phyloP scores from a whole-genome alignment of 2,329 filamentous ascomycete species.

The Trichoderma koningii region DNA sequence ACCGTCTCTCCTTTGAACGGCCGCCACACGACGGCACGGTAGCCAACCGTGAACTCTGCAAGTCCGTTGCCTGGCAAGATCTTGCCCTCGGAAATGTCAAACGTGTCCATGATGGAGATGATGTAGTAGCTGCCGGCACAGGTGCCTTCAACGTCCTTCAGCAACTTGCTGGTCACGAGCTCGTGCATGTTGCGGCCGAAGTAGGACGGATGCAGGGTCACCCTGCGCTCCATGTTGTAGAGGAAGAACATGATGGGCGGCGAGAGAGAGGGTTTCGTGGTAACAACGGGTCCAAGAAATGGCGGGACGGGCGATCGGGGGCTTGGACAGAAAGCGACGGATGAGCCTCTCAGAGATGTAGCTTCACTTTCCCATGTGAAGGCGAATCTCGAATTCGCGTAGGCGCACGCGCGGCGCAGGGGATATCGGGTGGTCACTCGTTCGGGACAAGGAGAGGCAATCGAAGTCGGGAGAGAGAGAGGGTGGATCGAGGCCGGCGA shows the following conservation, averaged over 20 bases:
- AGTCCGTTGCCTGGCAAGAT: slow-evolving; percentile 89
- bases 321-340: neutral
- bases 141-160: slow-evolving; percentile 91
- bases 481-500: neutral
- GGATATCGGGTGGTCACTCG: neutral
- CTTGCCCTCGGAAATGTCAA: slow-evolving; percentile 89
- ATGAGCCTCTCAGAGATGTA: neutral
- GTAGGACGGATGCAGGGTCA: slow-evolving; percentile 94
- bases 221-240: slow-evolving; percentile 91
- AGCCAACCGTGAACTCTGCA: slow-evolving; percentile 92
- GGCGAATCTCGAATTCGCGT: neutral
- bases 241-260: slow-evolving; percentile 86
- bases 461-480: slow-evolving; percentile 13
- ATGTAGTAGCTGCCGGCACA: slow-evolving; percentile 97
- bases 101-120: slow-evolving; percentile 95
- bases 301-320: neutral
- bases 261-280: slow-evolving; percentile 18
- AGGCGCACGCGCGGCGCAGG: slow-evolving; percentile 1
- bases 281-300: neutral
- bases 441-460: neutral
- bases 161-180: slow-evolving; percentile 83
- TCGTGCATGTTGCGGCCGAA: slow-evolving; percentile 93
- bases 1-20: slow-evolving; percentile 98
- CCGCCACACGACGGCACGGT: slow-evolving; percentile 94
- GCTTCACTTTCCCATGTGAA: slow-evolving; percentile 12